A percentile compares a stretch with the other conserved stretches of the same genome.
Conservation (phyloP, 148 eudicot genomes). For the Vaccinium darrowii region DNA sequence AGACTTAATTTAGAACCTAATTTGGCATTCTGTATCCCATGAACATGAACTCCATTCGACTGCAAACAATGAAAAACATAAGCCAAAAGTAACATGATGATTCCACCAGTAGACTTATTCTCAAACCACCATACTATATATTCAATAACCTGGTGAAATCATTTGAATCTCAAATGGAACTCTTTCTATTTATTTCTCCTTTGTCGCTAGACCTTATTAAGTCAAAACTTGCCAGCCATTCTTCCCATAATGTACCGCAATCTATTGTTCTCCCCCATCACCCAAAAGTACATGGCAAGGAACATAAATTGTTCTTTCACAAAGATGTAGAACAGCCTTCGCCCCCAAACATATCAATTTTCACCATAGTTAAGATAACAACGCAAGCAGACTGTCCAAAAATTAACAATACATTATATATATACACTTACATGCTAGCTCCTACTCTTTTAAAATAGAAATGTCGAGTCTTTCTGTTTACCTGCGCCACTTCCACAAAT, state of each 20-base stretch:
- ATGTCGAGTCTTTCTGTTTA: conserved; percentile 22
- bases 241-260: neutral
- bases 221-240: neutral
- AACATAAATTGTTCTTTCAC: neutral
- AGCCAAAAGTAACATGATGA: neutral
- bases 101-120: neutral
- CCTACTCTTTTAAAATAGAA: neutral
- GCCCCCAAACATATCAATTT: neutral
- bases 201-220: neutral
- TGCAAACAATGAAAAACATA: neutral
- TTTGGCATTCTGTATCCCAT: neutral
- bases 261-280: neutral
- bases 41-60: neutral
- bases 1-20: neutral
- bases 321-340: neutral
- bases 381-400: neutral
- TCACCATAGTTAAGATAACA: neutral
- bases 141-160: neutral
- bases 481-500: conserved; percentile 98
- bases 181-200: neutral
- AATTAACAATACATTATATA: neutral
- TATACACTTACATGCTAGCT: neutral
- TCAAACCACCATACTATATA: neutral
- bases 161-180: neutral
- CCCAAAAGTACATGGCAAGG: neutral